Evolutionary conservation across 805 yeast species (phyloP), one percentile per base, ranked within the genome.

Genomic region (Saturnispora quitensis): DNA sequence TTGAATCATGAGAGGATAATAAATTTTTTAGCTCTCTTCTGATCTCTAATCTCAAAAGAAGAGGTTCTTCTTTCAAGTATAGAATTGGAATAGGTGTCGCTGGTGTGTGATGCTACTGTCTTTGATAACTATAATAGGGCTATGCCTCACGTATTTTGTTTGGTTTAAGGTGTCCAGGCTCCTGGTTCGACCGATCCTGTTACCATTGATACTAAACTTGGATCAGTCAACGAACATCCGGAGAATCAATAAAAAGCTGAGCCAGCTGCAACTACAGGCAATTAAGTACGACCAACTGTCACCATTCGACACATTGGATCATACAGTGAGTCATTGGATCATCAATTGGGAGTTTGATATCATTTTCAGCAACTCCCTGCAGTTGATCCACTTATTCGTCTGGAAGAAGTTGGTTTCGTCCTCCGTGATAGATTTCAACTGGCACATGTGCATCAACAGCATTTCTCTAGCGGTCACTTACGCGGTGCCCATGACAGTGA

Each of bases 341-440:
- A 38, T 38, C 42, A 38, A 31, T n/a, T 33, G 36, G 17, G 24
- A 42, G 9, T 49, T 49, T 17, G 47, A 49, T 38, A 3, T 38
- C 5, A 15, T 33, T 4, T 20, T 49, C n/a, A 35, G 44, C 18
- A 49, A 43, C 28, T 49, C 51, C 15, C 43, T 49, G 12, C 51
- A 49, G 18, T 35, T 49, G 25, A 35, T 43, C 18, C 25, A 46
- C n/a, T n/a, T 38, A 7, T 38, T 17, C 3, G 42, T 38, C 3
- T 38, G 42, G 42, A 38, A 17, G 20, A 18, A 38, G 10, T 5
- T 38, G 42, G 13, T 38, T 38, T 38, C 42, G n/a, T 38, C 36
- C 17, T 13, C 36, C 3, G 13, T 36, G 3, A 34, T 49, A 4
- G 15, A 18, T 10, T 27, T 44, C 8, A 43, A 49, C 36, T 15